Base-by-base conservation (phyloP, 1,284 basidiomycete species). In the Caloboletus inedulis region DNA sequence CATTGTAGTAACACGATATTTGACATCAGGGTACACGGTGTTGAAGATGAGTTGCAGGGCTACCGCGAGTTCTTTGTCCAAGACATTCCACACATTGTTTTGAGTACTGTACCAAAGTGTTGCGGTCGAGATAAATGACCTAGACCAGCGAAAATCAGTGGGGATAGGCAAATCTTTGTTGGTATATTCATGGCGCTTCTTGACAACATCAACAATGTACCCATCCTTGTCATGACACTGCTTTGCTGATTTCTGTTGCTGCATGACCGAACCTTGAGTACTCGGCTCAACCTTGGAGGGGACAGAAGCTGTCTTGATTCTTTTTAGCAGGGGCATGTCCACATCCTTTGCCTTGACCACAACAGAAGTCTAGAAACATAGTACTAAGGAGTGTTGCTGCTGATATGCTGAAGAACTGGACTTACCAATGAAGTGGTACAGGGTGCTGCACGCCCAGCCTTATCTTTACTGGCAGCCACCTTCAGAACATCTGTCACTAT, bases 21-120 rank as follows among this genome's bases (percentile, higher is more conserved):
- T 55, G 27, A 56, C 5, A 1, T 36, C 14, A 0, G 41, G 53
- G 23, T 54, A 54, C 7, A 55, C 6, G 0, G 3, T 5, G 10
- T 39, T 4, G n/a, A 55, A 55, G 29, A 55, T 40, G 0, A 9
- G 12, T 13, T 54, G 35, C 9, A 54, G 7, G 2, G 52, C 43
- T 0, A 4, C n/a, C 16, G 16, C 12, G 1, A 52, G 39, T 25
- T 30, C 5, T 3, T 51, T 3, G 2, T 52, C 25, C 0, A 27
- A 6, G 23, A 25, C 6, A 19, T 35, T 41, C 50, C 50, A 49
- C 3, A 50, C 3, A 1, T 41, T 50, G 3, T 0, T 8, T 25
- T 42, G 50, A 7, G 9, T 30, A 3, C 50, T 52, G 25, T 39
- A 52, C 46, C 50, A 51, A 12, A 52, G 27, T 10, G 19, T 52